Evolutionary conservation across 2,329 filamentous ascomycete species (phyloP).

Genomic region (Ceratocystis papillata): DNA sequence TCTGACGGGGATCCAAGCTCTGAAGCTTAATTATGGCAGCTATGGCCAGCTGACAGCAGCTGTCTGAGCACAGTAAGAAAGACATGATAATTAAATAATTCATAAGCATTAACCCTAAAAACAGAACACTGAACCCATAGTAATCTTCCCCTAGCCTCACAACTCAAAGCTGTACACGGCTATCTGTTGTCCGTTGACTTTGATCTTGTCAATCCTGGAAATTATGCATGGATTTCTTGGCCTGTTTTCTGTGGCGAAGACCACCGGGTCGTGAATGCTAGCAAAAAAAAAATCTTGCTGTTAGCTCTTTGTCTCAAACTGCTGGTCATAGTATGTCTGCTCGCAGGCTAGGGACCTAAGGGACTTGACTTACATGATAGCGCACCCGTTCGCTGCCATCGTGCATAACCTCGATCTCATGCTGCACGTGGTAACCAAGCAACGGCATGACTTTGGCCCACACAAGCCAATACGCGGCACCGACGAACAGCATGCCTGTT

Average conservation of each 20-base stretch:
- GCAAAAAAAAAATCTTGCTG: not conserved
- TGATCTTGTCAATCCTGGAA: not conserved
- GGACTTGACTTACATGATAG: constrained; percentile 19
- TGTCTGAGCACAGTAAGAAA: not conserved
- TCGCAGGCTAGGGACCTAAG: no score
- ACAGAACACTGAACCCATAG: not conserved
- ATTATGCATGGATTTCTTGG: not conserved
- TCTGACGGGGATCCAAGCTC: constrained; percentile 6
- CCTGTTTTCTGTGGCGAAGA: not conserved
- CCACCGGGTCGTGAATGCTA: constrained; percentile 17
- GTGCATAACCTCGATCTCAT: constrained; percentile 13
- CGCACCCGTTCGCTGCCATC: constrained; percentile 21
- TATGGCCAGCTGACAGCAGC: not conserved
- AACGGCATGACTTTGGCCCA: constrained; percentile 43
- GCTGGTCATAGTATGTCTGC: no score
- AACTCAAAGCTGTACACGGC: not conserved
- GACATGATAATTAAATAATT: no score
- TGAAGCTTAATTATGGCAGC: constrained; percentile 11
- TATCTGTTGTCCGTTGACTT: no score
- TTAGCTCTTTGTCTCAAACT: not conserved
- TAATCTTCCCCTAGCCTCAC: not conserved
- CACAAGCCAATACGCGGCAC: constrained; percentile 42
- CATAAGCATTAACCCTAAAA: not conserved
- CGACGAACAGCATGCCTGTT: constrained; percentile 41
- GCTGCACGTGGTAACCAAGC: constrained; percentile 19